A percentile compares a stretch with the other conserved stretches of the same genome.
phyloP scores from a whole-genome alignment of 805 yeast species.

The Ogataea pilisensis region DNA sequence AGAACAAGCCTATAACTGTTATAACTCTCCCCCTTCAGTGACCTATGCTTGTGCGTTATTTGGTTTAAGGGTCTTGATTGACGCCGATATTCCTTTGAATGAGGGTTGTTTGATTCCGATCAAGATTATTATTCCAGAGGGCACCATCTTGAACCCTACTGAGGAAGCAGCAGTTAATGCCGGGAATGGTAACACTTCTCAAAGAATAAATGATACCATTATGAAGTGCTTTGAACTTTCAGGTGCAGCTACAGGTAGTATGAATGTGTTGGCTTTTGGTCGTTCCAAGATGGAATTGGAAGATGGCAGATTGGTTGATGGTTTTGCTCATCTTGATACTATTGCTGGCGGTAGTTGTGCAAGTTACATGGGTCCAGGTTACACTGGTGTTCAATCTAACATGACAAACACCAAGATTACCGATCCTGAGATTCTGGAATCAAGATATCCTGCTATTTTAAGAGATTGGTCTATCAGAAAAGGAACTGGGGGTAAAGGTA shows the following conservation, averaged over 20 bases:
- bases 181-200: slow-evolving; percentile 74
- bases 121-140: slow-evolving; percentile 29
- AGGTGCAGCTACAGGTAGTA: slow-evolving; percentile 89
- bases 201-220: slow-evolving; percentile 79
- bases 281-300: slow-evolving; percentile 31
- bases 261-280: slow-evolving; percentile 86
- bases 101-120: slow-evolving; percentile 44
- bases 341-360: slow-evolving; percentile 57
- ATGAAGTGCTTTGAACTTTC: slow-evolving; percentile 75
- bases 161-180: slow-evolving; percentile 43
- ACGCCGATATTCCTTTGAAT: slow-evolving; percentile 52
- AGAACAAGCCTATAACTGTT: slow-evolving; percentile 46
- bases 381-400: slow-evolving; percentile 46
- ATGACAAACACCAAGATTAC: slow-evolving; percentile 36
- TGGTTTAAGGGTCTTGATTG: slow-evolving; percentile 45
- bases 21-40: slow-evolving; percentile 54
- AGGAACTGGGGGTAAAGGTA: slow-evolving; percentile 48
- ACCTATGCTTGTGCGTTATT: slow-evolving; percentile 51
- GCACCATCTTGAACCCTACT: slow-evolving; percentile 33
- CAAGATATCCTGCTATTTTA: slow-evolving; percentile 47
- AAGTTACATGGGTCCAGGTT: slow-evolving; percentile 40
- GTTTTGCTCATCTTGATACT: slow-evolving; percentile 53
- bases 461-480: slow-evolving; percentile 40
- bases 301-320: slow-evolving; percentile 42
- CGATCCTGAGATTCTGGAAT: slow-evolving; percentile 51